Evolutionary conservation across 192 early-diverging fungal species (phyloP), one percentile per base, ranked within the genome.

Genomic region (Coemansia sp.): DNA sequence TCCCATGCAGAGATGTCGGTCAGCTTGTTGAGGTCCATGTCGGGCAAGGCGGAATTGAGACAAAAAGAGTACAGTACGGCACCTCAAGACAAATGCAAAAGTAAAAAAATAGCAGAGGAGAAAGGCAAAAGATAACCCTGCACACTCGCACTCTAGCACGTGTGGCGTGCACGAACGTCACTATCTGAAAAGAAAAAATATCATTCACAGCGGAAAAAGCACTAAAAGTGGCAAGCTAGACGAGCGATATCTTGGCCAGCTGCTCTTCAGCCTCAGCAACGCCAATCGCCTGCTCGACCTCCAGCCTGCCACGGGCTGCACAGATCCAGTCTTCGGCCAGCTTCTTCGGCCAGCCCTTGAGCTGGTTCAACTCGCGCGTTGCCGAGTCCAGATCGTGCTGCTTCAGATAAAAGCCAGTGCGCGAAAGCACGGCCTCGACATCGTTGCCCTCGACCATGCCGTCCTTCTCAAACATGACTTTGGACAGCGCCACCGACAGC

Each of bases 351-450:
- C 96, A 98, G 8, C 96, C 94, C 42, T 72, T 85, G 46, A 98
- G 77, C 73, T 95, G 93, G 77, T 97, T 97, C 58, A 97, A 70
- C 69, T 98, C 94, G 63, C 96, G 84, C 12, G 91, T 75, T 10
- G 94, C 94, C 55, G 76, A 74, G 44, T 97, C 94, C 54, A 98
- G 67, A 71, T 98, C 91, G 21, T 85, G 84, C 52, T 84, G 82
- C 52, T 80, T 59, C 54, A 98, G 75, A 70, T 89, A 88, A 71
- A 86, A 85, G 56, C 88, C 77, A 8, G 88, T 67, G 24, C 96
- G 85, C 6, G 93, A 85, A 43, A 96, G 73, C 25, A 93, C 77
- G 9, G 94, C 80, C 53, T 98, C 94, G 18, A 90, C 85, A 71
- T 95, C 93, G 51, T 87, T 83, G 27, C 94, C 96, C 53, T 86